These are phyloP conservation scores for Oryza longistaminata DNA, from an alignment of 176 grass and related monocot species.

Conservation along the genomic window DNA sequence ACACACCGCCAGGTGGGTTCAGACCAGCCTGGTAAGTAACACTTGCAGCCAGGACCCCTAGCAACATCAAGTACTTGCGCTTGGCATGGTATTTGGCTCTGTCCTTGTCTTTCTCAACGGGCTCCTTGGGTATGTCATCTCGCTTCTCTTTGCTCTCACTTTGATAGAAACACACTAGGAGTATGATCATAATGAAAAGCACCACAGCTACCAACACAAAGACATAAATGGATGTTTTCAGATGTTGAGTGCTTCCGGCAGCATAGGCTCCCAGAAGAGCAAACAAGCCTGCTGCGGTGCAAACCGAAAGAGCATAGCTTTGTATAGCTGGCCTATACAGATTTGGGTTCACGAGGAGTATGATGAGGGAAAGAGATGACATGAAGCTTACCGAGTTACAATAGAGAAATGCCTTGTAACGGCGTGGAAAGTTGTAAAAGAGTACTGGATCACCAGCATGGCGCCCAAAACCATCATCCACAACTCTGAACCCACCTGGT, in stretches of 20 bases:
- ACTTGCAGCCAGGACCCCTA: conserved; percentile 41
- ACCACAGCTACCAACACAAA: neutral
- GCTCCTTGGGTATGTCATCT: neutral
- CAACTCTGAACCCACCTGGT: neutral
- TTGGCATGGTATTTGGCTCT: neutral
- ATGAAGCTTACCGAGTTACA: conserved; percentile 44
- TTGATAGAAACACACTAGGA: neutral
- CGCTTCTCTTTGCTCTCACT: neutral
- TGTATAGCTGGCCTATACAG: conserved; percentile 6
- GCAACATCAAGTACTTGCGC: conserved; percentile 39
- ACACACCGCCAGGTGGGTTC: conserved; percentile 30
- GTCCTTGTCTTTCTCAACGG: neutral
- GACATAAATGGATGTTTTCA: neutral
- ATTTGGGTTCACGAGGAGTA: conserved; percentile 24
- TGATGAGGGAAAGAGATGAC: conserved; percentile 30
- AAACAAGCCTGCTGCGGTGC: neutral
- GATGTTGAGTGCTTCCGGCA: neutral
- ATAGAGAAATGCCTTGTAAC: conserved; percentile 40
- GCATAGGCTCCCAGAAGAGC: neutral
- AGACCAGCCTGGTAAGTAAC: conserved; percentile 48
- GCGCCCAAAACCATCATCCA: neutral
- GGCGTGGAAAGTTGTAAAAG: neutral
- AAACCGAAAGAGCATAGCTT: conserved; percentile 13
- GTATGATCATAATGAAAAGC: neutral
- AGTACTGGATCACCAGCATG: neutral